phyloP scores from a whole-genome alignment of 129 eudicot genomes.

The Arctium minus region DNA sequence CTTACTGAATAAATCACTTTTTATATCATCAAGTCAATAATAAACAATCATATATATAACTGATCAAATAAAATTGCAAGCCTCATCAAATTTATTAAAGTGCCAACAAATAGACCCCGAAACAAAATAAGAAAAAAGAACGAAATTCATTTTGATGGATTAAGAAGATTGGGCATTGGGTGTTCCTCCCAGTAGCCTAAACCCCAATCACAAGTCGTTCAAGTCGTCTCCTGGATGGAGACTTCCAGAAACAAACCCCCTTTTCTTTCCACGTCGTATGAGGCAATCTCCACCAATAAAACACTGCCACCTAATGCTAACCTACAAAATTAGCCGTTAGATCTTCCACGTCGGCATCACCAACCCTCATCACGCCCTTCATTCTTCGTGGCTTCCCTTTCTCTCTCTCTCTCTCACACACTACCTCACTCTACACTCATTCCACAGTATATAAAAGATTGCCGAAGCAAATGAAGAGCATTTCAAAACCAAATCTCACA shows the following conservation, averaged over 20 bases:
- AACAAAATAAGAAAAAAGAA: neutral
- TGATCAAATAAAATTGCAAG: no score
- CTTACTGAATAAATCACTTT: no score
- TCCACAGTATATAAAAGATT: slow-evolving; percentile 18
- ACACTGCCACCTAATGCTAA: slow-evolving; percentile 35
- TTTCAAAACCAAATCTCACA: slow-evolving; percentile 21
- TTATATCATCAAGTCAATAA: no score
- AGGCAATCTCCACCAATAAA: slow-evolving; percentile 32
- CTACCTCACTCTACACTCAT: slow-evolving; percentile 4
- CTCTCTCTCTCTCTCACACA: neutral
- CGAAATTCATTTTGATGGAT: neutral
- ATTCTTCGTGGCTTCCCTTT: slow-evolving; percentile 3
- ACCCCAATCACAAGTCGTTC: slow-evolving; percentile 39
- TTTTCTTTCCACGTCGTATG: slow-evolving; percentile 51
- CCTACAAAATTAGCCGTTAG: slow-evolving; percentile 29
- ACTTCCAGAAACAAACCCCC: slow-evolving; percentile 34
- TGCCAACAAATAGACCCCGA: no score
- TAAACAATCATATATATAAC: no score
- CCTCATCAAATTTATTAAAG: no score
- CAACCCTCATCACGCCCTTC: slow-evolving; percentile 14
- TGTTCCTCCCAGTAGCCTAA: neutral
- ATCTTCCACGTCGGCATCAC: slow-evolving; percentile 56
- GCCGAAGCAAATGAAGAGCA: slow-evolving; percentile 14
- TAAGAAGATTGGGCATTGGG: neutral
- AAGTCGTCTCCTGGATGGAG: slow-evolving; percentile 22